phyloP scores from a whole-genome alignment of 2,329 filamentous ascomycete genomes.

The Sclerotinia trifoliorum region DNA sequence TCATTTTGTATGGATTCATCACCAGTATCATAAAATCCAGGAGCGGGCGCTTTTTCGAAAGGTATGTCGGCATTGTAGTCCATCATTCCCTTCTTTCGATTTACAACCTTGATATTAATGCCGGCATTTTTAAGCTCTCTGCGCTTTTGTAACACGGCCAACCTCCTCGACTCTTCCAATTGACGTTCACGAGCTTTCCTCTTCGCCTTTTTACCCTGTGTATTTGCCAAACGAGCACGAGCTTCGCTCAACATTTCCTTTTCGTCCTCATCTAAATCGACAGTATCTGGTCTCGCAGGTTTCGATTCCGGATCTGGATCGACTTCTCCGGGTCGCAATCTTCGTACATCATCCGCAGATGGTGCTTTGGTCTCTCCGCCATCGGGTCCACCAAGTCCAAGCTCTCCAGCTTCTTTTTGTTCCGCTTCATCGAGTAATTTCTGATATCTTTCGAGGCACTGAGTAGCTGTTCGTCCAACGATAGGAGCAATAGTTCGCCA shows the following conservation, averaged over 20 bases:
- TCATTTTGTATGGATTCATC: conserved; percentile 84
- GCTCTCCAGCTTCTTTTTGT: conserved; percentile 74
- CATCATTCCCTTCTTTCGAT: conserved; percentile 93
- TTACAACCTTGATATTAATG: conserved; percentile 95
- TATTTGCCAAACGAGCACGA: conserved; percentile 92
- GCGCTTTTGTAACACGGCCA: conserved; percentile 90
- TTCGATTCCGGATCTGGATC: conserved; percentile 98
- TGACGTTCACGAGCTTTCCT: conserved; percentile 93
- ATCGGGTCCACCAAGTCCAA: conserved; percentile 80
- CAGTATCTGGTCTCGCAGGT: conserved; percentile 90
- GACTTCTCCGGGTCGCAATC: conserved; percentile 85
- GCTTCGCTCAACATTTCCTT: conserved; percentile 99
- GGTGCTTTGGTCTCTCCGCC: conserved; percentile 86
- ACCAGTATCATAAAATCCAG: conserved; percentile 89
- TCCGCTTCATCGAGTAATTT: conserved; percentile 96
- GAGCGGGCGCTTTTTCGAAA: conserved; percentile 86
- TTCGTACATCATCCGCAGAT: conserved; percentile 86
- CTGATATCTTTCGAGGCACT: conserved; percentile 96
- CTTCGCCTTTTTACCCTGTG: conserved; percentile 98
- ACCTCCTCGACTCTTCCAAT: conserved; percentile 85
- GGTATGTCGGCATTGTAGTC: conserved; percentile 99
- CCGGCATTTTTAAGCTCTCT: conserved; percentile 95
- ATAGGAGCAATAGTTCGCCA: conserved; percentile 98
- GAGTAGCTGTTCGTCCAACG: conserved; percentile 92
- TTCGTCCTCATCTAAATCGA: conserved; percentile 97